Conservation (phyloP, 2,329 filamentous ascomycete genomes). For the Aspergillus neotritici region DNA sequence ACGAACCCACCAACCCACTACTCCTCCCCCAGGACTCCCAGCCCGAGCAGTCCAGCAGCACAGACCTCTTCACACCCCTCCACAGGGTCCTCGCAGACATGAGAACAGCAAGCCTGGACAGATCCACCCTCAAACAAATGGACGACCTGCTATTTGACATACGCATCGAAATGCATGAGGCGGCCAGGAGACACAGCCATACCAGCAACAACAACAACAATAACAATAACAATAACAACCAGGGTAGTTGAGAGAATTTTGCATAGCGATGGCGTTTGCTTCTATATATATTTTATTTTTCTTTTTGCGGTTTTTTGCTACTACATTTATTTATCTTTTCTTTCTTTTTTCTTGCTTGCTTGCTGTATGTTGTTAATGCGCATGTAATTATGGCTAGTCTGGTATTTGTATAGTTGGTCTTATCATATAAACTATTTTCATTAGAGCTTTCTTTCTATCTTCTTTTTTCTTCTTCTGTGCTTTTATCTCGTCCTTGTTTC, state of each 20-base stretch:
- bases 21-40: slow-evolving; percentile 11
- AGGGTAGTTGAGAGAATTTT: slow-evolving; percentile 10
- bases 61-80: slow-evolving; percentile 51
- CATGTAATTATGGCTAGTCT: too few relatives aligned
- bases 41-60: slow-evolving; percentile 2
- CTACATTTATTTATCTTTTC: neutral
- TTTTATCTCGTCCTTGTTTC: neutral
- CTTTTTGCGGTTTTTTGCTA: neutral
- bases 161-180: slow-evolving; percentile 66
- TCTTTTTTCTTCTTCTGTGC: neutral
- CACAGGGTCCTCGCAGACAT: slow-evolving; percentile 56
- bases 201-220: neutral
- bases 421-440: neutral
- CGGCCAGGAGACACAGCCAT: slow-evolving; percentile 49
- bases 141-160: slow-evolving; percentile 78
- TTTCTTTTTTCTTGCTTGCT: neutral
- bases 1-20: slow-evolving; percentile 7
- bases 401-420: too few relatives aligned
- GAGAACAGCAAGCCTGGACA: slow-evolving; percentile 54
- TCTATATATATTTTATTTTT: neutral
- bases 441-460: neutral
- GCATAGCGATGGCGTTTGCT: slow-evolving; percentile 35
- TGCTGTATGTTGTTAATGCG: too few relatives aligned
- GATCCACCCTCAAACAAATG: slow-evolving; percentile 62
- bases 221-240: too few relatives aligned